Evolutionary conservation across 208 protist species (phyloP).

Genomic region (Trypanosoma congolense): DNA sequence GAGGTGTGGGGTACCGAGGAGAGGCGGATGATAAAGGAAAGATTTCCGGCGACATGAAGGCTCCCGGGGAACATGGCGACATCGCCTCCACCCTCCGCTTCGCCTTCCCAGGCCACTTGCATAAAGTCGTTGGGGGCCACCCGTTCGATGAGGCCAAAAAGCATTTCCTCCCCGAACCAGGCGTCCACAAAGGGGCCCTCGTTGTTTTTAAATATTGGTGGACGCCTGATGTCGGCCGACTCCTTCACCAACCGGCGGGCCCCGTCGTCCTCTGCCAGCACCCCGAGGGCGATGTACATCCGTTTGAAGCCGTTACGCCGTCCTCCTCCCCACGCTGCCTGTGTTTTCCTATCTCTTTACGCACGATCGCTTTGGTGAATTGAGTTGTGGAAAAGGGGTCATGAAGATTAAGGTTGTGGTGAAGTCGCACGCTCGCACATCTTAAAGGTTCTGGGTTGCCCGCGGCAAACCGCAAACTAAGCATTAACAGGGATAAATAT

Average conservation of each 20-base stretch:
- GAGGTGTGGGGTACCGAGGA: constrained; percentile 15
- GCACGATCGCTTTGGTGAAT: too few species aligned
- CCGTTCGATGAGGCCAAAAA: constrained; percentile 24
- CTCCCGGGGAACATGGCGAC: not conserved
- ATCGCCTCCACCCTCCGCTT: not conserved
- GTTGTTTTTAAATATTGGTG: constrained; percentile 30
- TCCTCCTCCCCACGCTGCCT: too few species aligned
- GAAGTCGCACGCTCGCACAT: too few species aligned
- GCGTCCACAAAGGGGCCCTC: constrained; percentile 42
- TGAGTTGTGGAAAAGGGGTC: too few species aligned
- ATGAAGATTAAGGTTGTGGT: too few species aligned
- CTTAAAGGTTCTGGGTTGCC: too few species aligned
- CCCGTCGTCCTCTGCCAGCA: constrained; percentile 48
- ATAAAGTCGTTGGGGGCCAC: constrained; percentile 13
- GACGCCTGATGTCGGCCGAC: constrained; percentile 8
- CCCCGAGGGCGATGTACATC: constrained; percentile 21
- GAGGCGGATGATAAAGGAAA: constrained; percentile 18
- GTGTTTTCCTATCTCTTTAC: too few species aligned
- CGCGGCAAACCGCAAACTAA: too few species aligned
- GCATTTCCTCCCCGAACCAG: constrained; percentile 24
- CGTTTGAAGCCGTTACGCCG: too few species aligned
- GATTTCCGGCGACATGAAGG: constrained; percentile 7
- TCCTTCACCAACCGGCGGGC: constrained; percentile 23
- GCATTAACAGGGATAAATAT: too few species aligned
- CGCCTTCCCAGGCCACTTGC: constrained; percentile 6